A percentile compares a stretch with the other conserved stretches of the same genome.
Evolutionary conservation across 148 eudicot genomes (phyloP).

Genomic region (Gaultheria prostrata): DNA sequence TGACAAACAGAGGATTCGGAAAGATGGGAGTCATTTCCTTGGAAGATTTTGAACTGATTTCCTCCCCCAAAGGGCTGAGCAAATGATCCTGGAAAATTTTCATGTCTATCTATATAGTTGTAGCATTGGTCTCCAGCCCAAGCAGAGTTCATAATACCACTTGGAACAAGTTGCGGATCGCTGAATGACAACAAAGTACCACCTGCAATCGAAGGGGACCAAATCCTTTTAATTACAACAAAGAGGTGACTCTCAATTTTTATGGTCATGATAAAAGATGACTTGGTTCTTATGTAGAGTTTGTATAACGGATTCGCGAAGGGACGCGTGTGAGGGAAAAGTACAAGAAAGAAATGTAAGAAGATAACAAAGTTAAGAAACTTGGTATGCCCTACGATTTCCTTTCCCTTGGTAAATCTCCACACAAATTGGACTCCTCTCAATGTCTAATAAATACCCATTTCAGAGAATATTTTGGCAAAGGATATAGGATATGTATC

Average conservation of each 20-base stretch:
- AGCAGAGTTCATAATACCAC: conserved; percentile 37
- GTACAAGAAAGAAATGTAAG: neutral
- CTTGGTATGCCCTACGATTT: neutral
- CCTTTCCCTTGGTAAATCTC: neutral
- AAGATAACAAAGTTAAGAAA: neutral
- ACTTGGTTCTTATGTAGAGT: neutral
- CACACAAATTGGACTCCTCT: neutral
- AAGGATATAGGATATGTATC: neutral
- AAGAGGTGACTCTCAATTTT: neutral
- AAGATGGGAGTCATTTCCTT: conserved; percentile 25
- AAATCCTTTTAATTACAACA: neutral
- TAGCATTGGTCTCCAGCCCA: conserved; percentile 38
- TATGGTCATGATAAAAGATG: neutral
- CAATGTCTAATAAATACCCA: neutral
- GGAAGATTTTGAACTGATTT: conserved; percentile 53
- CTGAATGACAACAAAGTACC: conserved; percentile 51
- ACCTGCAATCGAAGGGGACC: conserved; percentile 26
- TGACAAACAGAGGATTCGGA: conserved; percentile 40
- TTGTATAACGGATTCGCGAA: neutral
- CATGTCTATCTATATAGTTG: conserved; percentile 12
- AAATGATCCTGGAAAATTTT: conserved; percentile 24
- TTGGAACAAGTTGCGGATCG: conserved; percentile 40
- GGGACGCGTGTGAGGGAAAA: neutral
- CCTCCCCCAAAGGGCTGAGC: conserved; percentile 34
- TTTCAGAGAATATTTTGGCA: neutral